phyloP scores from a whole-genome alignment of 331 rosid genomes.

The Telfairia occidentalis region DNA sequence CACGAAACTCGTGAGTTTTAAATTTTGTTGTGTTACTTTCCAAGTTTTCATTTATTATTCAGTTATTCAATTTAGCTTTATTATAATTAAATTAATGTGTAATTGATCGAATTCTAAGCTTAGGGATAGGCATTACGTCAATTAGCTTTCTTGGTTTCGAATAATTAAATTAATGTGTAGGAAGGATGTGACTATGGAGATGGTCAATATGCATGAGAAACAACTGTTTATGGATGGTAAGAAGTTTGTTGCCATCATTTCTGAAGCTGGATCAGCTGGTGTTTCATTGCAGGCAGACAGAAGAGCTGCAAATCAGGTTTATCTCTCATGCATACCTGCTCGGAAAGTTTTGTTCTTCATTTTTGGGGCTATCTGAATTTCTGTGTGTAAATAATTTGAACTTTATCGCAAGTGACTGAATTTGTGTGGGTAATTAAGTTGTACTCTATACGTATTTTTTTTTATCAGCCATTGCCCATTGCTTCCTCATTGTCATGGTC shows the following conservation, averaged over 20 bases:
- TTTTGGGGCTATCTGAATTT: neutral
- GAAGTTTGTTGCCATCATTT: conserved; percentile 70
- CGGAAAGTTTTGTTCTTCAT: conserved; percentile 5
- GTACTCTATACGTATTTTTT: neutral
- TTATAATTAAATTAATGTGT: conserved; percentile 11
- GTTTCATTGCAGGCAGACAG: conserved; percentile 92
- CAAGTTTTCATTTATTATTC: neutral
- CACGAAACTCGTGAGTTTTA: conserved; percentile 72
- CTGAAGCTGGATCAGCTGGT: conserved; percentile 96
- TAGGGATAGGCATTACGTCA: conserved; percentile 3
- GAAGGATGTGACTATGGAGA: conserved; percentile 73
- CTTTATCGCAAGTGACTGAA: neutral
- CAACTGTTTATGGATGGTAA: conserved; percentile 82
- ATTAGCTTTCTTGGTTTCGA: neutral
- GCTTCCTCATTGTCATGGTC: neutral
- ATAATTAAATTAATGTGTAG: conserved; percentile 27
- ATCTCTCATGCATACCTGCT: conserved; percentile 4
- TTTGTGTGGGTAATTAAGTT: neutral
- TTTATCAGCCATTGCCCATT: neutral
- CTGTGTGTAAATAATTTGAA: neutral
- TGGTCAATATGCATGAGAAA: conserved; percentile 95
- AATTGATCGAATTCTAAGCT: conserved; percentile 7
- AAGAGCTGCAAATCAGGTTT: conserved; percentile 72
- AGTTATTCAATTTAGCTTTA: neutral
- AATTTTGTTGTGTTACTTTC: neutral